Conservation (phyloP, 1,284 basidiomycete species). For the Phylloporus sp. region DNA sequence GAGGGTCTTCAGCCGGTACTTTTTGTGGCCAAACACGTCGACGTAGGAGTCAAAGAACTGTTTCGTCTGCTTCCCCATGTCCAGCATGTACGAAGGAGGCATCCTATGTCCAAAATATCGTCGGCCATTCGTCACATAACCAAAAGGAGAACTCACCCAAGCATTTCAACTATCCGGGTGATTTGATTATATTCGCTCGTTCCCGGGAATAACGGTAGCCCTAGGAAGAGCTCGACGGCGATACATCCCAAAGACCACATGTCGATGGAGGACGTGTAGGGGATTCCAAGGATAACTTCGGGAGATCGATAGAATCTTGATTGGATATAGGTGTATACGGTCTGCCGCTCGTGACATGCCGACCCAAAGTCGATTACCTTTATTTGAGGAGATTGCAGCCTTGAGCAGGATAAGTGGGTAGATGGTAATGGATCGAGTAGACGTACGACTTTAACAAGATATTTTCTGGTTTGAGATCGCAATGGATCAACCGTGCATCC, state of each 20-base stretch:
- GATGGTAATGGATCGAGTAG: background rate
- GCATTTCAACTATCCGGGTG: conserved; percentile 96
- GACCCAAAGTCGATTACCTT: conserved; percentile 99
- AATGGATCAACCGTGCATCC: conserved; percentile 95
- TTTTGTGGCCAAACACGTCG: conserved; percentile 87
- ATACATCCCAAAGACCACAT: conserved; percentile 98
- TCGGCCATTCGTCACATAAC: conserved; percentile 14
- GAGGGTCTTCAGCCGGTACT: conserved; percentile 88
- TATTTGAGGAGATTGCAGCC: conserved; percentile 96
- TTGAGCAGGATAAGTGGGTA: conserved; percentile 40
- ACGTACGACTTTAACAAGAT: conserved; percentile 92
- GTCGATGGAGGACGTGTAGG: conserved; percentile 94
- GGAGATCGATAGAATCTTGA: conserved; percentile 98
- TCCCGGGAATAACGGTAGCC: conserved; percentile 95
- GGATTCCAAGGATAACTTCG: conserved; percentile 94
- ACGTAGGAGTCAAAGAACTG: conserved; percentile 92
- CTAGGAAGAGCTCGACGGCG: conserved; percentile 96
- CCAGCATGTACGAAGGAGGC: conserved; percentile 93
- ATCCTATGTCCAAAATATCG: conserved; percentile 55
- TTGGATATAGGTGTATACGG: conserved; percentile 99
- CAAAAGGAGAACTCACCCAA: conserved; percentile 72
- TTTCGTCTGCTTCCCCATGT: conserved; percentile 92
- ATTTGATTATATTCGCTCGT: conserved; percentile 99
- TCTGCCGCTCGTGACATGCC: conserved; percentile 97
- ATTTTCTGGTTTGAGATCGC: conserved; percentile 98